Conservation (phyloP, 2,329 filamentous ascomycete genomes). For the Cercospora nicotianae region DNA sequence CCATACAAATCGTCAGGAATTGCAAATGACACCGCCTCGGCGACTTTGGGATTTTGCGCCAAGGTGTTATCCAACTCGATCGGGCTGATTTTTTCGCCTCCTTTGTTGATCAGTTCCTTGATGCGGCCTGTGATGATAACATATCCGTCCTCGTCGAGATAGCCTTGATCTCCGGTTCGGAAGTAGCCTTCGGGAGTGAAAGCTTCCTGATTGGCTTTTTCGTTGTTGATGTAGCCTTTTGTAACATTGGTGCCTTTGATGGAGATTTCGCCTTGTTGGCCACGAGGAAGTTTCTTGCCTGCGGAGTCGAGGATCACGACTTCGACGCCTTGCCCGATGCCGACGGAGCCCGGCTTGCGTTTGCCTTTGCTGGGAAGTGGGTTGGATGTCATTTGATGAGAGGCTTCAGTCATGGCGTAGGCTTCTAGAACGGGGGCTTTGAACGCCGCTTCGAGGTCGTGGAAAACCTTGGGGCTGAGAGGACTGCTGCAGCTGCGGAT, state of each 20-base stretch:
- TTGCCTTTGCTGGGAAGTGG: slow-evolving; percentile 60
- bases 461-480: slow-evolving; percentile 76
- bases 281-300: slow-evolving; percentile 67
- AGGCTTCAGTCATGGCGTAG: slow-evolving; percentile 89
- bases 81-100: slow-evolving; percentile 84
- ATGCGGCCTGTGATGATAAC: slow-evolving; percentile 86
- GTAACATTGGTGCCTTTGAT: slow-evolving; percentile 82
- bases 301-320: slow-evolving; percentile 72
- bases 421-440: slow-evolving; percentile 81
- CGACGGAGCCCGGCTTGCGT: slow-evolving; percentile 78
- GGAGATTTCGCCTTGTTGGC: slow-evolving; percentile 76
- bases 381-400: slow-evolving; percentile 78
- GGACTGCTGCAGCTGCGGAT: slow-evolving; percentile 86
- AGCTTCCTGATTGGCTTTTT: slow-evolving; percentile 69
- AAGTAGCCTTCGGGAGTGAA: slow-evolving; percentile 79
- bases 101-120: slow-evolving; percentile 91
- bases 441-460: slow-evolving; percentile 73
- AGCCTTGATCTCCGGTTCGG: slow-evolving; percentile 83
- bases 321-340: slow-evolving; percentile 79
- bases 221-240: slow-evolving; percentile 81
- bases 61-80: slow-evolving; percentile 85
- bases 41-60: slow-evolving; percentile 68
- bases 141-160: slow-evolving; percentile 76
- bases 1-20: slow-evolving; percentile 80
- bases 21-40: slow-evolving; percentile 80